Evolutionary conservation across 805 yeast species (phyloP).

Genomic region (Starmera dryadoides): DNA sequence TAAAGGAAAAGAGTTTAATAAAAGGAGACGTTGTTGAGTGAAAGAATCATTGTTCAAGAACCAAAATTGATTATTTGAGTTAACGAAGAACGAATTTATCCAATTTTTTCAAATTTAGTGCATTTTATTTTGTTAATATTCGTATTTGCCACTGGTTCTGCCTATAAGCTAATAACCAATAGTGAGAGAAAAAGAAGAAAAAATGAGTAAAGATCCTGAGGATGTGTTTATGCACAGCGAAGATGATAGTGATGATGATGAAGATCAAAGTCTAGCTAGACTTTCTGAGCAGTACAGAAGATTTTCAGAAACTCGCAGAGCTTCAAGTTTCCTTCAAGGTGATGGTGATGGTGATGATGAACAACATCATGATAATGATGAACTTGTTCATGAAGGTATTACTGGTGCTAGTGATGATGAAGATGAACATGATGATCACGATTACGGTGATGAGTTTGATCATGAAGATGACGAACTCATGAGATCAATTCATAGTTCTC

Average conservation of each 20-base stretch:
- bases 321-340: background rate
- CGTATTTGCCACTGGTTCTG: too few relatives aligned
- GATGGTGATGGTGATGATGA: slow-evolving; percentile 8
- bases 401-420: slow-evolving; percentile 20
- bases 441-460: slow-evolving; percentile 16
- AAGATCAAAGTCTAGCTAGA: slow-evolving; percentile 25
- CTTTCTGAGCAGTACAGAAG: slow-evolving; percentile 33
- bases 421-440: slow-evolving; percentile 16
- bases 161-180: too few relatives aligned
- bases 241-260: slow-evolving; percentile 24
- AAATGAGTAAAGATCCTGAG: background rate
- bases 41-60: too few relatives aligned
- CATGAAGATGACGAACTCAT: slow-evolving; percentile 17
- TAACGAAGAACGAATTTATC: too few relatives aligned
- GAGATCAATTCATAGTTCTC: slow-evolving; percentile 13
- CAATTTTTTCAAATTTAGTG: too few relatives aligned
- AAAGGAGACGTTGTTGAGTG: too few relatives aligned
- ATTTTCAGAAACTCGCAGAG: slow-evolving; percentile 19
- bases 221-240: background rate
- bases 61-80: too few relatives aligned
- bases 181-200: background rate
- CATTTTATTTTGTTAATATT: too few relatives aligned
- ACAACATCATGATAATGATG: slow-evolving; percentile 7
- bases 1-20: too few relatives aligned
- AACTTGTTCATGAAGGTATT: slow-evolving; percentile 1